Conservation (phyloP, 495 filamentous ascomycete species). For the Talaromyces borbonicus region DNA sequence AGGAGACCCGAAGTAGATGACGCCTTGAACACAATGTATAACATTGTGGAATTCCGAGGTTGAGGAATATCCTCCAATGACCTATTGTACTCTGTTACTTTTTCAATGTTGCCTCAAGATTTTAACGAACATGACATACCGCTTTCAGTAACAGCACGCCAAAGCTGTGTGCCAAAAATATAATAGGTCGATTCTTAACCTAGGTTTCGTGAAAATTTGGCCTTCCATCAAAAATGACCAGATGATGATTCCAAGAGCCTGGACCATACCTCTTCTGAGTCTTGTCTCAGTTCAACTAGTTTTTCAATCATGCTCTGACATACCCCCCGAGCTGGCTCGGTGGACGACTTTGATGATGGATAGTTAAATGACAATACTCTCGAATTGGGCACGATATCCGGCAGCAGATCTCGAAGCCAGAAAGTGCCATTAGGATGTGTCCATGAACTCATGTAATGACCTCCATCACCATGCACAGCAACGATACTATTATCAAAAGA, state of each 20-base stretch:
- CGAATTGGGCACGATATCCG: background rate
- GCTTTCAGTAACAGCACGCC: conserved; percentile 4
- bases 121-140: background rate
- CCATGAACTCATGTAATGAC: conserved; percentile 4
- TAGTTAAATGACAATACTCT: conserved; percentile 6
- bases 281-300: background rate
- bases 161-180: conserved; percentile 7
- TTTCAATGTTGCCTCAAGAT: background rate
- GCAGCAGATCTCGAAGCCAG: conserved; percentile 9
- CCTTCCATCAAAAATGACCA: no score
- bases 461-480: conserved; percentile 5
- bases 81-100: background rate
- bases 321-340: background rate
- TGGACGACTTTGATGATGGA: background rate
- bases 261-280: background rate
- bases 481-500: no score
- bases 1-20: conserved; percentile 2
- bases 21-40: background rate
- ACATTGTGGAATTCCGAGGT: background rate
- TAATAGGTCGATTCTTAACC: background rate
- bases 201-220: no score
- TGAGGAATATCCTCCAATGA: conserved; percentile 1
- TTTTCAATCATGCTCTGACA: background rate
- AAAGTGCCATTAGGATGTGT: conserved; percentile 5
- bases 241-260: no score